A percentile compares a stretch with the other conserved stretches of the same genome.
Evolutionary conservation across 345 rosid species (phyloP).

Genomic region (Trapa incisa): DNA sequence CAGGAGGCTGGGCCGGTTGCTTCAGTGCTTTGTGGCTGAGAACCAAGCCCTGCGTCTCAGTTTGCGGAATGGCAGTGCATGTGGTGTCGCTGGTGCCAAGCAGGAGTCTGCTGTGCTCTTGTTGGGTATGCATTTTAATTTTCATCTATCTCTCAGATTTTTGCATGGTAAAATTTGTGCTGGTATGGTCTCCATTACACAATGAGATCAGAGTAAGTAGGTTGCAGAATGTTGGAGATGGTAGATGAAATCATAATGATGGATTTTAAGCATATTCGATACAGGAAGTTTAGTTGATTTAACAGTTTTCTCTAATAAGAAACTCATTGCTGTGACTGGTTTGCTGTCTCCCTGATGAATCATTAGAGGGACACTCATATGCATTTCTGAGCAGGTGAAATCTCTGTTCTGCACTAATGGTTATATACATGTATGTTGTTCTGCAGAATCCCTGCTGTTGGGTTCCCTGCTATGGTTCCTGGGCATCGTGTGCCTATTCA

Average conservation of each 20-base stretch:
- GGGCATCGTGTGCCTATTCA: slow-evolving; percentile 65
- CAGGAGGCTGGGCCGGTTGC: slow-evolving; percentile 61
- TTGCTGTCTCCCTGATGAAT: too few species aligned
- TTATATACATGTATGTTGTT: not conserved
- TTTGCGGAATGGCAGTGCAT: slow-evolving; percentile 37
- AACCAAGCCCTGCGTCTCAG: slow-evolving; percentile 60
- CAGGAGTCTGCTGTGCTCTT: slow-evolving; percentile 99
- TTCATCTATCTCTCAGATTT: not conserved
- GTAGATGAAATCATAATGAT: too few species aligned
- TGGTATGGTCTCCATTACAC: not conserved
- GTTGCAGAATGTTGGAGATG: too few species aligned
- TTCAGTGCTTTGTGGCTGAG: slow-evolving; percentile 61
- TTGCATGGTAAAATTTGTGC: not conserved
- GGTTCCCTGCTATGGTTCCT: slow-evolving; percentile 99
- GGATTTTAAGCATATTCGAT: too few species aligned
- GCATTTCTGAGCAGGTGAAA: too few species aligned
- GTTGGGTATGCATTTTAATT: slow-evolving; percentile 45
- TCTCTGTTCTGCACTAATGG: too few species aligned
- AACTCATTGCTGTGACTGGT: too few species aligned
- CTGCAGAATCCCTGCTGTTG: slow-evolving; percentile 99
- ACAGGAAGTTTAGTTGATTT: too few species aligned
- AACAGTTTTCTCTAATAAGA: too few species aligned
- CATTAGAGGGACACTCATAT: too few species aligned
- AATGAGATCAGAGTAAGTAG: not conserved
- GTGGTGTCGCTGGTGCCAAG: slow-evolving; percentile 54